Conservation (phyloP, 495 filamentous ascomycete genomes). For the Penicillium arizonense region DNA sequence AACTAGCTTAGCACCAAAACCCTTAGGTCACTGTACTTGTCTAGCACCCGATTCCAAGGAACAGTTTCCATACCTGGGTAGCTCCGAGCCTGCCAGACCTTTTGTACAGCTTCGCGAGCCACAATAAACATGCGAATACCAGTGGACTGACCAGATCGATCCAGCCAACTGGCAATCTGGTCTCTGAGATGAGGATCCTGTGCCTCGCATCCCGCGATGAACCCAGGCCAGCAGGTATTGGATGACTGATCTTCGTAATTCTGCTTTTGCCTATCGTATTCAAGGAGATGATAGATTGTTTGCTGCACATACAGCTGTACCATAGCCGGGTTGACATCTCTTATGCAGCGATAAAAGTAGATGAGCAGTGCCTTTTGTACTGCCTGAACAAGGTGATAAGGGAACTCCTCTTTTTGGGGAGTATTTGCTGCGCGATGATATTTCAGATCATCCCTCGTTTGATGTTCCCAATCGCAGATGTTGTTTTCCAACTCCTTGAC, state of each 20-base stretch:
- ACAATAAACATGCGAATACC: conserved; percentile 17
- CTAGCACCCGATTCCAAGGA: conserved; percentile 11
- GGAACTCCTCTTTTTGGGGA: conserved; percentile 6
- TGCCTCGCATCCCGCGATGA: conserved; percentile 16
- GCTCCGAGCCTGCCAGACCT: conserved; percentile 9
- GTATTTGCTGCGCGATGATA: background rate
- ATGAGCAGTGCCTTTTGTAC: conserved; percentile 13
- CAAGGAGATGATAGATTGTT: conserved; percentile 11
- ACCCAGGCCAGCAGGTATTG: conserved; percentile 15
- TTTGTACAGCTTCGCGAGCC: conserved; percentile 10
- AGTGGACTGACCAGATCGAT: conserved; percentile 3
- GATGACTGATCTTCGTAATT: conserved; percentile 8
- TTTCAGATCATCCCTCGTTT: background rate
- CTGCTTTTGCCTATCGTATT: conserved; percentile 14
- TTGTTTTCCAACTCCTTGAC: background rate
- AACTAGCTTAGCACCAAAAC: conserved; percentile 13
- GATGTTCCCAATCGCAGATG: background rate
- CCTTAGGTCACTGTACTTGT: conserved; percentile 9
- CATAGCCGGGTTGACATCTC: conserved; percentile 10
- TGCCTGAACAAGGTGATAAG: conserved; percentile 14
- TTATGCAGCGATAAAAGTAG: conserved; percentile 13
- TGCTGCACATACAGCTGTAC: conserved; percentile 12
- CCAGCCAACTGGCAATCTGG: conserved; percentile 8
- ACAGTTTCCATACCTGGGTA: conserved; percentile 8
- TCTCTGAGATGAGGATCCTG: conserved; percentile 3